Evolutionary conservation across 352 stramenopile genomes (phyloP).

Genomic region (Hyaloperonospora brassicae): DNA sequence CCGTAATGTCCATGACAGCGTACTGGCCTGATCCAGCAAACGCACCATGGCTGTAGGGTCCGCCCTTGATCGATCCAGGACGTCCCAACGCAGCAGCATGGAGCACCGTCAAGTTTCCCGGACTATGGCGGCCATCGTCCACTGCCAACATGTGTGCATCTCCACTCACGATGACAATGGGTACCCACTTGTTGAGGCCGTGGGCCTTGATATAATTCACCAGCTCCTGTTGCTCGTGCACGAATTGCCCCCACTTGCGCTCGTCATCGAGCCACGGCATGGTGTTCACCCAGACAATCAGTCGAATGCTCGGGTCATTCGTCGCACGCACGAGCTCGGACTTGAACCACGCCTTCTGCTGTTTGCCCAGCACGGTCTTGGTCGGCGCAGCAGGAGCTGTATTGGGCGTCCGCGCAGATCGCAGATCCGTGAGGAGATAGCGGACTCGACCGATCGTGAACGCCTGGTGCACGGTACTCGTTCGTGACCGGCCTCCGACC

Average conservation of each 20-base stretch:
- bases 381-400: slow-evolving; percentile 46
- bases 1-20: slow-evolving; percentile 68
- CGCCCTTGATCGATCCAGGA: slow-evolving; percentile 78
- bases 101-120: slow-evolving; percentile 67
- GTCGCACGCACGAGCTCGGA: slow-evolving; percentile 58
- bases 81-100: slow-evolving; percentile 76
- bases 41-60: slow-evolving; percentile 80
- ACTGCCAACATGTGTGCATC: slow-evolving; percentile 87
- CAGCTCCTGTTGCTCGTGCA: slow-evolving; percentile 68
- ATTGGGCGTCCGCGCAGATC: slow-evolving; percentile 69
- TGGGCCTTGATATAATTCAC: slow-evolving; percentile 64
- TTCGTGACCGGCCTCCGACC: slow-evolving; percentile 25
- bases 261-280: slow-evolving; percentile 86
- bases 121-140: slow-evolving; percentile 68
- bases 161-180: slow-evolving; percentile 76
- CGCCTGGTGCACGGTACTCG: slow-evolving; percentile 55
- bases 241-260: slow-evolving; percentile 84
- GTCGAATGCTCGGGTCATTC: slow-evolving; percentile 37
- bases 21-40: slow-evolving; percentile 76
- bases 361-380: slow-evolving; percentile 75
- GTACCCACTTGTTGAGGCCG: slow-evolving; percentile 56
- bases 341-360: slow-evolving; percentile 86
- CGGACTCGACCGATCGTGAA: slow-evolving; percentile 83
- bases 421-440: slow-evolving; percentile 78
- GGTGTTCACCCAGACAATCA: slow-evolving; percentile 82